These are phyloP conservation scores for Prunus salicina DNA, from an alignment of 306 rosid species.

Conservation along the genomic window DNA sequence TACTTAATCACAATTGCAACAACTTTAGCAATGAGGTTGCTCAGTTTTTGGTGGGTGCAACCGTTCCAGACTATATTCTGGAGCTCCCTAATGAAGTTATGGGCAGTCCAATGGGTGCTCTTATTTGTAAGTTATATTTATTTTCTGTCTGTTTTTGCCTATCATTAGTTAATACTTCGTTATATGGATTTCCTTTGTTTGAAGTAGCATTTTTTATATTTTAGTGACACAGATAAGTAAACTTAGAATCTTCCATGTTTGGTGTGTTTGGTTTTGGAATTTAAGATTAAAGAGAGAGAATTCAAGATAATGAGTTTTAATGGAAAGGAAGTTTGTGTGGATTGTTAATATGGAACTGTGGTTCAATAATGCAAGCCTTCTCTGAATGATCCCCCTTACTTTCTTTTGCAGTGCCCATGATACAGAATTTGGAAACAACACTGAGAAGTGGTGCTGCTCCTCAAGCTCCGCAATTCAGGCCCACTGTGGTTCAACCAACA, in stretches of 20 bases:
- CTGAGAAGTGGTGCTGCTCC: slow-evolving; percentile 78
- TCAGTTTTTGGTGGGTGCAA: slow-evolving; percentile 79
- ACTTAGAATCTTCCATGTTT: neutral
- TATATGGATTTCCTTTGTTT: neutral
- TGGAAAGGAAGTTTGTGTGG: neutral
- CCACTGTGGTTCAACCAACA: slow-evolving; percentile 24
- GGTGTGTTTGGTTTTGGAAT: neutral
- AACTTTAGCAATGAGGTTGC: slow-evolving; percentile 90
- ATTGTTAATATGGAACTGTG: neutral
- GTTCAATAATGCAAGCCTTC: neutral
- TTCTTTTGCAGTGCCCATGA: slow-evolving; percentile 82
- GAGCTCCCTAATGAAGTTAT: slow-evolving; percentile 85
- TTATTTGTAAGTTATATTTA: slow-evolving; percentile 56
- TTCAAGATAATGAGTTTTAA: neutral
- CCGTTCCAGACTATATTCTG: slow-evolving; percentile 77
- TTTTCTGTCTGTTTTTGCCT: neutral
- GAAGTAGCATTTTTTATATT: too few species aligned
- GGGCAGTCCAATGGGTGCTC: slow-evolving; percentile 87
- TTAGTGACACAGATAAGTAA: neutral
- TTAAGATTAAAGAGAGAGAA: neutral
- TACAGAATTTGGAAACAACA: slow-evolving; percentile 82
- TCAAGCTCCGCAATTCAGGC: slow-evolving; percentile 72
- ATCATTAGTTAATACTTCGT: neutral
- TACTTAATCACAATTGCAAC: slow-evolving; percentile 89
- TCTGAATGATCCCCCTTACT: neutral